phyloP scores from a whole-genome alignment of 805 yeast genomes.

The Kluyveromyces starmeri region DNA sequence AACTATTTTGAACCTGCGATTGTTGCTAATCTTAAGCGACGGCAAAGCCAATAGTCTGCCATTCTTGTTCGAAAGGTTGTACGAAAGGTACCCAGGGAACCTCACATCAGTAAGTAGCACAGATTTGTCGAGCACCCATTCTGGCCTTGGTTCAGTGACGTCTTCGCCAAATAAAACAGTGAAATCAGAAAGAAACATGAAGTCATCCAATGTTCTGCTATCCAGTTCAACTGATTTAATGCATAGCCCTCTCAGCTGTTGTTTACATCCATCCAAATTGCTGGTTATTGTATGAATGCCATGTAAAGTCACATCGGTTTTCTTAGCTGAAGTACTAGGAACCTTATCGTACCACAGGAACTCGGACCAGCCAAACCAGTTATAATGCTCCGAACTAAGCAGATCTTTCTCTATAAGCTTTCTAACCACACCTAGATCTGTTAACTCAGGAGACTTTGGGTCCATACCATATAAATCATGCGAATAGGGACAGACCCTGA shows the following conservation, averaged over 20 bases:
- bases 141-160: conserved; percentile 68
- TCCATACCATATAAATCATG: background rate
- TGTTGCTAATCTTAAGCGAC: conserved; percentile 29
- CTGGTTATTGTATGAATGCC: background rate
- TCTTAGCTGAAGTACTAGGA: background rate
- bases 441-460: background rate
- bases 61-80: conserved; percentile 1
- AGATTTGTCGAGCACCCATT: conserved; percentile 41
- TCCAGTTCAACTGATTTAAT: background rate
- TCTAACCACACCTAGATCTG: background rate
- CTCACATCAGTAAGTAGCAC: background rate
- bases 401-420: conserved; percentile 17
- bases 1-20: conserved; percentile 61
- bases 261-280: background rate
- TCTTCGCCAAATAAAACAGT: conserved; percentile 67
- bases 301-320: background rate
- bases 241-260: background rate
- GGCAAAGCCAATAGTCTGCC: conserved; percentile 11
- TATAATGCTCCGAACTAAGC: conserved; percentile 12
- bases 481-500: conserved; percentile 7
- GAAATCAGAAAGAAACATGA: conserved; percentile 40
- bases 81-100: conserved; percentile 9
- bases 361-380: conserved; percentile 19
- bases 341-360: conserved; percentile 16
- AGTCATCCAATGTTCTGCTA: background rate